Base-by-base conservation (phyloP, 1,139 yeast species). In the Sugiyamaella xylanicola region DNA sequence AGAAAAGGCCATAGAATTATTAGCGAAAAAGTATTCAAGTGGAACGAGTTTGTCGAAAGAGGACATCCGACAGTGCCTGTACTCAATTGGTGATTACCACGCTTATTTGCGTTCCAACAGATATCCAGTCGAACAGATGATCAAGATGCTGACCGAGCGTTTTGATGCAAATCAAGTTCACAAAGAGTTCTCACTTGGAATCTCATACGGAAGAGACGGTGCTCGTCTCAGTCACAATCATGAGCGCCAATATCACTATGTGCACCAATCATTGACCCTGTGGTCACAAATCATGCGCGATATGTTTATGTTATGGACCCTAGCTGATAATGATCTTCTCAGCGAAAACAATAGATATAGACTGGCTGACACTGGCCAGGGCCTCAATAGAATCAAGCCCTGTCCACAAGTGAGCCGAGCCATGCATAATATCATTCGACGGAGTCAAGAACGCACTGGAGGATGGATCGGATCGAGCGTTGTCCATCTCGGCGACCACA, bases 381-480 rank as follows among this genome's bases (percentile, higher is more conserved):
- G 93, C 20, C 74, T 86, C 22, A 85, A 86, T 67, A 78, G 93
- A 59, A 80, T 86, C 54, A 86, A 86, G 68, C 70, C 86, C 1
- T 85, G 91, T 63, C 91, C 92, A 1, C 72, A 77, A 15, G 77
- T 86, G 22, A 78, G 83, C 67, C 77, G 86, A 53, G 83, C 83
- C 56, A 86, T 86, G 91, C 85, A 85, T 63, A 77, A 75, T 56
- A 81, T 86, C 59, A 74, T 86, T 50, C 70, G 77, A 16, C 84
- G 82, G 58, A 86, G 87, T 49, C 87, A 86, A 64, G 69, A 76
- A 32, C 77, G 78, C 53, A 80, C 86, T 17, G 82, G 84, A 0
- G 72, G 79, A 2, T 86, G 92, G 91, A 84, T 86, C 44, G 93
- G 93, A 1, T 83, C 88, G 5, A 81, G 86, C 16, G 91, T 85